Base-by-base conservation (phyloP, 2,329 filamentous ascomycete genomes). In the Fusarium drepaniforme region DNA sequence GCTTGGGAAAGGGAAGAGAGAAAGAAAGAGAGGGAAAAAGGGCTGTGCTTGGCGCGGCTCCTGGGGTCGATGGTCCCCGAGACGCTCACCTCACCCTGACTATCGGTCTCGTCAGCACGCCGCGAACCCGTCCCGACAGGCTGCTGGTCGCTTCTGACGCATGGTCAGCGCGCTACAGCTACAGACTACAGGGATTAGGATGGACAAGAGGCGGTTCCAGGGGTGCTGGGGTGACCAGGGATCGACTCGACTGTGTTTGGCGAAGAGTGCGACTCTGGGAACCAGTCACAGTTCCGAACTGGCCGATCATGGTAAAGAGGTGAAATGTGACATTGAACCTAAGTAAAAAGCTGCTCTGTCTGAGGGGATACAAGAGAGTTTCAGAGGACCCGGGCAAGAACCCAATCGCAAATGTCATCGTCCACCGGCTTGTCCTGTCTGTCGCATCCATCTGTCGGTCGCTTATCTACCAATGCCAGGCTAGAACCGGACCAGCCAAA, bases 21-120 rank as follows among this genome's bases (percentile, higher is more conserved):
- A 25, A 56, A 25, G 44, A 25, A 15, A 37, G 35, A 37, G 35
- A 37, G 6, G 44, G 42, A 60, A 49, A 57, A 68, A 68, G 66
- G 66, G 72, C 66, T 57, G 60, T 58, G 63, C 72, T 75, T 75
- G 72, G 69, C 69, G 72, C 69, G 69, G 72, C 72, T 75, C 62
- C 62, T 70, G 64, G 63, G 35, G 40, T 46, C 53, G 8, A 25
- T 63, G 58, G 56, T 59, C 56, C 61, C 71, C 67, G 33, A 60
- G 65, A 60, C 72, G 66, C 70, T 75, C 73, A 74, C 73, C 62
- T 75, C 73, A 71, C 70, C 67, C 51, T 75, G 38, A 71, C 73
- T 57, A 57, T 67, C 28, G 37, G 66, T 75, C 72, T 75, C 44
- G 72, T 75, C 73, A 75, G 73, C 63, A 51, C 49, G 46, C 57